These are phyloP conservation scores for Phialophora macrospora DNA, from an alignment of 2,329 filamentous ascomycete genomes.

Conservation along the genomic window DNA sequence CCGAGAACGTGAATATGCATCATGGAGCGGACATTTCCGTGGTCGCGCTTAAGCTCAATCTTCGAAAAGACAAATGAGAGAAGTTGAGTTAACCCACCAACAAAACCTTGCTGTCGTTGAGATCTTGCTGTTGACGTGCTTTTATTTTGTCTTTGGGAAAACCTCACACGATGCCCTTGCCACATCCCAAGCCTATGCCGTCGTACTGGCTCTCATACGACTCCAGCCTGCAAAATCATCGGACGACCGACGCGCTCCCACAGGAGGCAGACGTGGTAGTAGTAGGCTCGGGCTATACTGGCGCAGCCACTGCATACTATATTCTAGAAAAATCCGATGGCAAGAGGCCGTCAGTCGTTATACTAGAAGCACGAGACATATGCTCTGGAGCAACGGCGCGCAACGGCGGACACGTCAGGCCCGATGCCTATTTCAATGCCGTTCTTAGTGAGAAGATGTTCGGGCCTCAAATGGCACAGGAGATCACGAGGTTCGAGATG, in stretches of 20 bases:
- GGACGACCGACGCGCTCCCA: slow-evolving; percentile 43
- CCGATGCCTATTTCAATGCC: slow-evolving; percentile 49
- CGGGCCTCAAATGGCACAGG: slow-evolving; percentile 46
- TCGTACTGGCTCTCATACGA: slow-evolving; percentile 34
- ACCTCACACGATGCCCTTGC: slow-evolving; percentile 21
- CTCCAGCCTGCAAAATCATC: slow-evolving; percentile 25
- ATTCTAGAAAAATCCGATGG: slow-evolving; percentile 41
- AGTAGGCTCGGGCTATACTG: slow-evolving; percentile 56
- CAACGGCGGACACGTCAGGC: slow-evolving; percentile 54
- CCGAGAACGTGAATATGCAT: background rate
- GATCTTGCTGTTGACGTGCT: background rate
- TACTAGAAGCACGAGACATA: slow-evolving; percentile 49
- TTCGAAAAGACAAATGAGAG: background rate
- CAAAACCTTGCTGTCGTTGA: background rate
- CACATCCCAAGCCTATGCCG: slow-evolving; percentile 25
- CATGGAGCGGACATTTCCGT: slow-evolving; percentile 4
- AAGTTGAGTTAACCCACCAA: background rate
- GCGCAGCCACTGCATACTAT: slow-evolving; percentile 53
- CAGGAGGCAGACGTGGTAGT: slow-evolving; percentile 52
- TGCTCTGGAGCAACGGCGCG: slow-evolving; percentile 54
- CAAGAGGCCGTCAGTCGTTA: slow-evolving; percentile 43
- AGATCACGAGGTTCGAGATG: slow-evolving; percentile 49
- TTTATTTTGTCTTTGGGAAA: background rate
- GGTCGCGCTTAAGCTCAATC: background rate
- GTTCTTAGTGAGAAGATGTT: slow-evolving; percentile 42